Base-by-base conservation (phyloP, 148 eudicot species). In the Camellia lanceoleosa region DNA sequence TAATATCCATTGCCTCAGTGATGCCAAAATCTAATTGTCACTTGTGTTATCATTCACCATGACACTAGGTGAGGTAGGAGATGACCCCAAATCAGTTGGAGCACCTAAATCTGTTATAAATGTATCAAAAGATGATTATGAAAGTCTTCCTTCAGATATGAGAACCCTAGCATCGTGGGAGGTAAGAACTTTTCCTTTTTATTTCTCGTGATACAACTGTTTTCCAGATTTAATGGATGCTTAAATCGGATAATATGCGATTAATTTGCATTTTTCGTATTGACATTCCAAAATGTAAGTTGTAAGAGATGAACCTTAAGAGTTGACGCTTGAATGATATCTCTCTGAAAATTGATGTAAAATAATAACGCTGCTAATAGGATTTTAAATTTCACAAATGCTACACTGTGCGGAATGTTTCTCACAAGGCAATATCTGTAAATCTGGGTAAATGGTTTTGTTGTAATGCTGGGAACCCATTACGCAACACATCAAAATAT, bases 71-170 rank as follows among this genome's bases (percentile, higher is more conserved):
- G 87, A 86, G 68, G 85, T 71, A 49, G 79, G 19, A 68, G 83
- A 78, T 72, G 87, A 86, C 66, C 30, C 64, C 78, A 80, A 84
- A 58, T 61, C 81, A 74, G 81, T 23, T 86, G 87, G 79, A 78
- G 85, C 79, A 67, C 84, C 86, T 42, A 83, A 84, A 67, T 72
- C 71, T 60, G 72, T 62, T 42, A 78, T 95, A 84, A 79, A 70
- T 64, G 85, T 92, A 75, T 87, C 87, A 38, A 81, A 87, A 73
- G 88, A 89, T 61, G 99, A 92, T 79, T 96, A 93, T 75, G 97
- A 92, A 79, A 84, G 77, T 75, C 92, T 96, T 74, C 99, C 99
- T 80, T 92, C 94, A 51, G 89, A 87, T 75, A 89, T 96, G 93
- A 93, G 82, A 83, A 87, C 80, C 72, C 87, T 96, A 63, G 94